phyloP scores from a whole-genome alignment of 495 filamentous ascomycete genomes.

The Penicillium fimorum region DNA sequence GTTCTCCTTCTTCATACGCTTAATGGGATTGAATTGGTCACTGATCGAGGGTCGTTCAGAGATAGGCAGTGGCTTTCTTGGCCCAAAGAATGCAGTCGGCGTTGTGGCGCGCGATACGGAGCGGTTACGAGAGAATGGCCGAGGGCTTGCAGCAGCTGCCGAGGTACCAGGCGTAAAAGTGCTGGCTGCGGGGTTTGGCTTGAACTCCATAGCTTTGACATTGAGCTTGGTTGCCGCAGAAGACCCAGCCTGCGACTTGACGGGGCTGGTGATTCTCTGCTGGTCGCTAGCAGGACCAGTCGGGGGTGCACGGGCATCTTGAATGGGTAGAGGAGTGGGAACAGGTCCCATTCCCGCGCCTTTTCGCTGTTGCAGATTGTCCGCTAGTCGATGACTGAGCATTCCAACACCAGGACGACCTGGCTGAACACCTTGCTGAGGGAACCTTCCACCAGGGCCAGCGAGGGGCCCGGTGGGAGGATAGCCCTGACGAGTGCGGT shows the following conservation, averaged over 20 bases:
- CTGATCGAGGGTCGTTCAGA: slow-evolving; percentile 60
- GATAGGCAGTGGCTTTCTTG: slow-evolving; percentile 58
- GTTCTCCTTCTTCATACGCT: slow-evolving; percentile 63
- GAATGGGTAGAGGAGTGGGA: slow-evolving; percentile 55
- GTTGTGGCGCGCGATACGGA: slow-evolving; percentile 53
- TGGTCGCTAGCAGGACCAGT: slow-evolving; percentile 50
- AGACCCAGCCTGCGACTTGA: slow-evolving; percentile 49
- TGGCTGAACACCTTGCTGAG: slow-evolving; percentile 43
- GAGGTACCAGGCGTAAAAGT: slow-evolving; percentile 69
- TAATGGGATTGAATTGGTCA: slow-evolving; percentile 69
- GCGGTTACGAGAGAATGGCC: slow-evolving; percentile 49
- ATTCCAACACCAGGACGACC: slow-evolving; percentile 46
- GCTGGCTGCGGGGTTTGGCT: slow-evolving; percentile 73
- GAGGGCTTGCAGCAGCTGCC: slow-evolving; percentile 60
- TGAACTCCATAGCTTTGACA: slow-evolving; percentile 79
- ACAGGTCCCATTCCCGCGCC: slow-evolving; percentile 43
- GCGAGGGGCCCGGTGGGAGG: slow-evolving; percentile 48
- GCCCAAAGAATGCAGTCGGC: slow-evolving; percentile 53
- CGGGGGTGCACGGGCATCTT: slow-evolving; percentile 50
- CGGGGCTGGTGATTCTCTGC: slow-evolving; percentile 41
- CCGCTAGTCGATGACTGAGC: slow-evolving; percentile 53
- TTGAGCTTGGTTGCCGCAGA: slow-evolving; percentile 69
- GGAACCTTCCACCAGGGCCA: slow-evolving; percentile 32
- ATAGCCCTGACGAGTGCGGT: slow-evolving; percentile 45
- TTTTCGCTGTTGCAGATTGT: slow-evolving; percentile 58